These are phyloP conservation scores for Paradendryphiella salina DNA, from an alignment of 2,329 filamentous ascomycete species.

Conservation along the genomic window DNA sequence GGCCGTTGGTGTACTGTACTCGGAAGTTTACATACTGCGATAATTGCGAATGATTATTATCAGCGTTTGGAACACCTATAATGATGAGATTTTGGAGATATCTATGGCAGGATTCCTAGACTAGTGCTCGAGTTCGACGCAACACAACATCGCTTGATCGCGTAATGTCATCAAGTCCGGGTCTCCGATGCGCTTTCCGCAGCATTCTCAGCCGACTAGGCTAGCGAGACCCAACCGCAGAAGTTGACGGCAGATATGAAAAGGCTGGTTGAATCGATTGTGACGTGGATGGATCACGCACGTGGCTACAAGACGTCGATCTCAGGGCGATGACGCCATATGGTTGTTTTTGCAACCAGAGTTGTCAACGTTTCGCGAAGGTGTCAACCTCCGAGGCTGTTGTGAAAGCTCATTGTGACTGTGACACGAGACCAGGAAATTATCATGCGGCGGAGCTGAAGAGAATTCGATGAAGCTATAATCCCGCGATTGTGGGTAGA, in stretches of 20 bases:
- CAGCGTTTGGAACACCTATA: too few species aligned
- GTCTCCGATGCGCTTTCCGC: slow-evolving; percentile 1
- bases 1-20: too few species aligned
- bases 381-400: too few species aligned
- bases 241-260: not conserved
- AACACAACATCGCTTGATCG: not conserved
- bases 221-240: not conserved
- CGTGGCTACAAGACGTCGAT: not conserved
- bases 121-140: not conserved
- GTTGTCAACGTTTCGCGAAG: too few species aligned
- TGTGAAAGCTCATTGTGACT: too few species aligned
- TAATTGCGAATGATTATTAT: too few species aligned
- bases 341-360: not conserved
- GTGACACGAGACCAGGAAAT: too few species aligned
- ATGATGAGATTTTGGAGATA: too few species aligned
- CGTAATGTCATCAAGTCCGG: not conserved
- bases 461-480: not conserved
- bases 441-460: not conserved
- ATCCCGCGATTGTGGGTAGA: not conserved
- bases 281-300: not conserved
- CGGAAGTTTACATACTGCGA: too few species aligned
- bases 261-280: too few species aligned
- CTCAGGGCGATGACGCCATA: not conserved
- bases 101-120: too few species aligned
- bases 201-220: not conserved